Evolutionary conservation across 2,329 filamentous ascomycete species (phyloP), one percentile per base, ranked within the genome.

Genomic region (Hymenoscyphus albidus): DNA sequence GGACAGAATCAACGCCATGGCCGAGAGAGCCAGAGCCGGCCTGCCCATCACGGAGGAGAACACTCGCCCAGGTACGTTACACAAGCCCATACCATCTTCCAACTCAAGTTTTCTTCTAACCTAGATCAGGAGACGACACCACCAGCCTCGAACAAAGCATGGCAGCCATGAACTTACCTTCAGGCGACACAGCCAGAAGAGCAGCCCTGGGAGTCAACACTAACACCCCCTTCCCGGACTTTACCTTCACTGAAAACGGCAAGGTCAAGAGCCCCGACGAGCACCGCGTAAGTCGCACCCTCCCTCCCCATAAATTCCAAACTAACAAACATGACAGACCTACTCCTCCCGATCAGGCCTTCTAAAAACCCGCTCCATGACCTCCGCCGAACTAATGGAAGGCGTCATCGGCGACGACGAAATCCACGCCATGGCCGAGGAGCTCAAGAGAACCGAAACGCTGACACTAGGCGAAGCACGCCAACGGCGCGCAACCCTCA

Each of bases 391-490:
- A 27, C 10, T 62, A 3, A 48, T n/a, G 13, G 22, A 48, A 13
- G 60, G 48, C 48, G 48, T 58, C 12, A 60, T 62, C 13, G 7
- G 14, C 2, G 22, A 55, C 13, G 61, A 51, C 1, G 54, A 61
- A 22, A 35, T 65, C 14, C 35, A 32, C 13, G 56, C 35, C 14
- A 40, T 59, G 14, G 51, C 51, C 18, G 64, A 65, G 27, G 22
- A 48, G 1, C 59, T 65, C n/a, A 63, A 63, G 54, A 38, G 31
- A 9, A 54, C 60, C 14, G 58, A 65, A 38, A 51, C 64, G 1
- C 61, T 67, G 31, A 67, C 66, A 4, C 65, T 72, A 2, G 64
- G 65, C 12, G 38, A 71, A 59, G 69, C 61, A n/a, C 62, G 69
- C 6, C 40, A 66, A 32, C 67, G 67, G 1, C 64, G 69, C 16